phyloP scores from a whole-genome alignment of 1,284 basidiomycete genomes.

The Xerocomus minutiporus region DNA sequence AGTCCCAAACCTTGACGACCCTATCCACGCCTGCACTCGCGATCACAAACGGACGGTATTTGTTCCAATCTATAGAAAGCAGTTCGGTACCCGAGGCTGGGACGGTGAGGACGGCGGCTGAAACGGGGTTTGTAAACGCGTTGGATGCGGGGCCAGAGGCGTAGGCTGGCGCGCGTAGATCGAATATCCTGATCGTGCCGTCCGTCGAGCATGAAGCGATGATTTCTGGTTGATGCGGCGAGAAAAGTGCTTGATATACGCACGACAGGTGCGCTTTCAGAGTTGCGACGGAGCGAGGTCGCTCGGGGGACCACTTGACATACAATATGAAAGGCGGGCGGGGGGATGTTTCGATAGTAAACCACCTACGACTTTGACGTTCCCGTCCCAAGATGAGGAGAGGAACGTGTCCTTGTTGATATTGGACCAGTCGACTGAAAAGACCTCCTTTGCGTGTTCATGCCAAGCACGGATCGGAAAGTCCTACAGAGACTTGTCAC shows the following conservation, averaged over 20 bases:
- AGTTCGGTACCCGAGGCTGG: conserved; percentile 70
- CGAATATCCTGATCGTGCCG: conserved; percentile 78
- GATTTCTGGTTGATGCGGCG: conserved; percentile 81
- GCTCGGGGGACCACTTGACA: conserved; percentile 81
- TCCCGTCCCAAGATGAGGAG: conserved; percentile 91
- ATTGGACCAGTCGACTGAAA: conserved; percentile 97
- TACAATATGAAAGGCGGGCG: not conserved
- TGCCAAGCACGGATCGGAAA: conserved; percentile 89
- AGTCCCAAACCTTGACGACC: conserved; percentile 78
- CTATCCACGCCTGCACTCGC: conserved; percentile 84
- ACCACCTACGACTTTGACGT: conserved; percentile 74
- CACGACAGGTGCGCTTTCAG: conserved; percentile 80
- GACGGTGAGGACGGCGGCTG: conserved; percentile 63
- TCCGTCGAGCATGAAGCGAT: conserved; percentile 84
- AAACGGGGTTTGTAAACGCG: conserved; percentile 57
- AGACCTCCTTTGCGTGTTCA: conserved; percentile 90
- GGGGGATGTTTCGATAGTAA: not conserved
- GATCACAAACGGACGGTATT: conserved; percentile 76
- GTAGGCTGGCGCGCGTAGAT: conserved; percentile 59
- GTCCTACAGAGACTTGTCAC: conserved; percentile 52
- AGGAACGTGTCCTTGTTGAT: conserved; percentile 87
- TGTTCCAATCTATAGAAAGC: conserved; percentile 88
- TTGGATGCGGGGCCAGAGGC: conserved; percentile 43
- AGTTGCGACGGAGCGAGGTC: conserved; percentile 72
- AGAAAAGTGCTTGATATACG: conserved; percentile 88